Conservation (phyloP, 139 green algal genomes). For the Choricystis sp. region DNA sequence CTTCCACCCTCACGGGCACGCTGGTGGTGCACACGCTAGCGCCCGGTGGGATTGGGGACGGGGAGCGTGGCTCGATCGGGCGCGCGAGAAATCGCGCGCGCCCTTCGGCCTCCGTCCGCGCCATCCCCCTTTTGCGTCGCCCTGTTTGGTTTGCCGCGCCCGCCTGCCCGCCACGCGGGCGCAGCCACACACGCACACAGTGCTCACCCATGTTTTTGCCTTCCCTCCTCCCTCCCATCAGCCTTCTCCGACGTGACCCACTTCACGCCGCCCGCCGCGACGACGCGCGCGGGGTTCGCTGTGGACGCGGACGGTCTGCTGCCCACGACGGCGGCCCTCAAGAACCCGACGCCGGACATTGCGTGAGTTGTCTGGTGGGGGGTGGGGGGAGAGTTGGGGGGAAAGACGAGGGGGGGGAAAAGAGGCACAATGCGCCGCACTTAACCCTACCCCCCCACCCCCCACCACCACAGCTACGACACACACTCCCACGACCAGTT, state of each 20-base stretch:
- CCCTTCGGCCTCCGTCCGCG: no score
- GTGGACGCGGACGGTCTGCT: slow-evolving; percentile 17
- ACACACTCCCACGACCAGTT: slow-evolving; percentile 66
- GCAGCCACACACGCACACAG: no score
- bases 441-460: neutral
- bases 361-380: slow-evolving; percentile 12
- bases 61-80: no score
- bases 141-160: no score
- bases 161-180: no score
- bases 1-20: no score
- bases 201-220: no score
- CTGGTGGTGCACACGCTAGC: no score
- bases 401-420: neutral
- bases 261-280: no score
- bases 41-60: no score
- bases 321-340: slow-evolving; percentile 34
- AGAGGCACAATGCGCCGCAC: neutral
- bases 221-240: neutral
- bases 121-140: no score
- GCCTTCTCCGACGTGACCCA: neutral
- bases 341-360: slow-evolving; percentile 53
- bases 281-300: neutral
- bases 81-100: no score
- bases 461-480: slow-evolving; percentile 60
- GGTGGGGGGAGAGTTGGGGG: neutral